These are phyloP conservation scores for Thozetella sp. DNA, from an alignment of 495 filamentous ascomycete species.

Conservation along the genomic window DNA sequence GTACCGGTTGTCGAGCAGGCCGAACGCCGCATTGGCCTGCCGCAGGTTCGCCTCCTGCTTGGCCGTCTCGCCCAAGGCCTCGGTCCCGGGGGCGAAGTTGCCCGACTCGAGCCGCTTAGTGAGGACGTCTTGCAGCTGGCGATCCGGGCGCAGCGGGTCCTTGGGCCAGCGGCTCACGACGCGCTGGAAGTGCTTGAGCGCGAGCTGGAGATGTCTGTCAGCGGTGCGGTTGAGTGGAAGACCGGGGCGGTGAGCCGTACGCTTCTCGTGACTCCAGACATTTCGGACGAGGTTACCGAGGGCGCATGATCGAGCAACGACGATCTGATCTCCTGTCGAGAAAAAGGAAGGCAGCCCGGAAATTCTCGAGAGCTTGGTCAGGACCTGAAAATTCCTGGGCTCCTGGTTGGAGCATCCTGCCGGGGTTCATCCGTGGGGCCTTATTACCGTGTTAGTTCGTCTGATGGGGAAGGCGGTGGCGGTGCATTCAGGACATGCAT, in stretches of 20 bases:
- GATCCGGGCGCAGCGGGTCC: conserved; percentile 75
- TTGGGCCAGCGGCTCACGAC: conserved; percentile 78
- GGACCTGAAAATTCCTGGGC: too few relatives aligned
- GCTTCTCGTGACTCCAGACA: conserved; percentile 20
- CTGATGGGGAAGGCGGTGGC: neutral
- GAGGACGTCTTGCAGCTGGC: conserved; percentile 73
- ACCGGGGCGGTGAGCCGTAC: conserved; percentile 9
- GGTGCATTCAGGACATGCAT: neutral
- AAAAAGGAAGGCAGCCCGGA: neutral
- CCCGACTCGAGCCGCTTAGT: conserved; percentile 57
- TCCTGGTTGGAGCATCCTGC: too few relatives aligned
- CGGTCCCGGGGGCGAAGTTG: conserved; percentile 45
- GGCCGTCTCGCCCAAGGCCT: conserved; percentile 10
- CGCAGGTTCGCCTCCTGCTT: conserved; percentile 38
- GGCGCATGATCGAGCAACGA: conserved; percentile 1
- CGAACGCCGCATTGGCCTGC: conserved; percentile 74
- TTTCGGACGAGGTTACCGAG: conserved; percentile 3
- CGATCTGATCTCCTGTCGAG: neutral
- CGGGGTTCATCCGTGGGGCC: too few relatives aligned
- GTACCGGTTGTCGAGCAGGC: conserved; percentile 76
- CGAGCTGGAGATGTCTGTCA: conserved; percentile 12
- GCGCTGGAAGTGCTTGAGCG: conserved; percentile 46
- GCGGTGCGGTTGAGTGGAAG: neutral
- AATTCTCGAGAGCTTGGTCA: too few relatives aligned
- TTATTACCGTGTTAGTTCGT: too few relatives aligned